Evolutionary conservation across 106 monocot genomes (phyloP).

Genomic region (Triglochin maritima): DNA sequence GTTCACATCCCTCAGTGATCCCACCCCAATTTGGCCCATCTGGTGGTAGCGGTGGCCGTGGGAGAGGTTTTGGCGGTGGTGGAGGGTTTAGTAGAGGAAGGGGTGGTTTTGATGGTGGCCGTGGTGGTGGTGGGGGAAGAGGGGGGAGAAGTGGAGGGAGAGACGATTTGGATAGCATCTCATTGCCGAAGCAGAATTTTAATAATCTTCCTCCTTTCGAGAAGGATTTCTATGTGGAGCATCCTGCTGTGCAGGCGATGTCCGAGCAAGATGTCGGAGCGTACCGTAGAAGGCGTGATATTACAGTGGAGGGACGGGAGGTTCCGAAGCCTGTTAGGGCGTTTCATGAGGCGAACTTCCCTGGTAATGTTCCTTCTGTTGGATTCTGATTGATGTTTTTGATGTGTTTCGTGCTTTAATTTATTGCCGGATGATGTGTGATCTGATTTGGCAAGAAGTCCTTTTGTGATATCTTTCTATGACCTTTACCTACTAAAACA

Average conservation of each 20-base stretch:
- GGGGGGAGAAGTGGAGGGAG: constrained; percentile 19
- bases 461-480: too few species aligned
- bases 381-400: too few species aligned
- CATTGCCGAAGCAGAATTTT: constrained; percentile 76
- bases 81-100: constrained; percentile 7
- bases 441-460: too few species aligned
- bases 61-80: constrained; percentile 11
- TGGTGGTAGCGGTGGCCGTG: constrained; percentile 5
- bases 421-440: too few species aligned
- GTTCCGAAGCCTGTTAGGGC: constrained; percentile 71
- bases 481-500: too few species aligned
- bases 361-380: constrained; percentile 30
- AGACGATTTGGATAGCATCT: constrained; percentile 49
- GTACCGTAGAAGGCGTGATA: constrained; percentile 50
- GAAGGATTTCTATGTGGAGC: constrained; percentile 88
- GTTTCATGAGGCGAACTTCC: constrained; percentile 77
- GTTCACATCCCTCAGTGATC: not conserved
- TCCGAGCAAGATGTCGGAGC: constrained; percentile 52
- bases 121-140: constrained; percentile 8
- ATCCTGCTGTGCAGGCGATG: constrained; percentile 58
- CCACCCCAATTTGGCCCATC: not conserved
- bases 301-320: constrained; percentile 76
- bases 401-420: too few species aligned
- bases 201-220: constrained; percentile 55
- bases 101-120: constrained; percentile 17